A percentile compares a stretch with the other conserved stretches of the same genome.
Evolutionary conservation across 768 basidiomycete species (phyloP).

Genomic region (Podaxis sp.): DNA sequence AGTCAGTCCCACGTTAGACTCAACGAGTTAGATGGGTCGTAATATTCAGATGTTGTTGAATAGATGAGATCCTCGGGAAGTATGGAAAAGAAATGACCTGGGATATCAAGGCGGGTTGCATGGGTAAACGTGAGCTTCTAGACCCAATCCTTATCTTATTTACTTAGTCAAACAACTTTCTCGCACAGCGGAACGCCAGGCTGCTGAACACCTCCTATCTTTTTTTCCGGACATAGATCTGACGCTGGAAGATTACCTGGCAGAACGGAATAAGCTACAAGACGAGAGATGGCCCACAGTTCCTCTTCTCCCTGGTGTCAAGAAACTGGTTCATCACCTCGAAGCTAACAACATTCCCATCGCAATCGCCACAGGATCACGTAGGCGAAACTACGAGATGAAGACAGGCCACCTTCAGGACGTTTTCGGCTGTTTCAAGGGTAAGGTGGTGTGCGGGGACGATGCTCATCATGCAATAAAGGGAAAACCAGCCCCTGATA

Average conservation of each 20-base stretch:
- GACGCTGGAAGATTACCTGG: constrained; percentile 57
- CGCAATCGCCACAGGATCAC: constrained; percentile 78
- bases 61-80: constrained; percentile 69
- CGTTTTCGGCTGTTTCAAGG: constrained; percentile 61
- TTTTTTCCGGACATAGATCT: constrained; percentile 75
- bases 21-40: constrained; percentile 3
- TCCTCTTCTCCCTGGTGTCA: constrained; percentile 69
- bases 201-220: constrained; percentile 67
- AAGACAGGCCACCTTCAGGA: constrained; percentile 66
- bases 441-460: constrained; percentile 69
- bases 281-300: constrained; percentile 70
- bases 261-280: constrained; percentile 53
- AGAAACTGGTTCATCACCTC: constrained; percentile 69
- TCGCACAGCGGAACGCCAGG: constrained; percentile 57
- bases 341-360: constrained; percentile 68
- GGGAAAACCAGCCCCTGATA: constrained; percentile 83
- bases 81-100: constrained; percentile 82
- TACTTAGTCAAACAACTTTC: background rate
- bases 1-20: constrained; percentile 43
- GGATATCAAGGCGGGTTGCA: constrained; percentile 86
- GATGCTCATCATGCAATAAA: constrained; percentile 51
- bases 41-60: background rate
- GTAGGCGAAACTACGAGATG: constrained; percentile 58
- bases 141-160: background rate
- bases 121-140: constrained; percentile 69